A percentile compares a stretch with the other conserved stretches of the same genome.
Conservation (phyloP, 2,329 filamentous ascomycete species). For the Helicocarpus griseus region DNA sequence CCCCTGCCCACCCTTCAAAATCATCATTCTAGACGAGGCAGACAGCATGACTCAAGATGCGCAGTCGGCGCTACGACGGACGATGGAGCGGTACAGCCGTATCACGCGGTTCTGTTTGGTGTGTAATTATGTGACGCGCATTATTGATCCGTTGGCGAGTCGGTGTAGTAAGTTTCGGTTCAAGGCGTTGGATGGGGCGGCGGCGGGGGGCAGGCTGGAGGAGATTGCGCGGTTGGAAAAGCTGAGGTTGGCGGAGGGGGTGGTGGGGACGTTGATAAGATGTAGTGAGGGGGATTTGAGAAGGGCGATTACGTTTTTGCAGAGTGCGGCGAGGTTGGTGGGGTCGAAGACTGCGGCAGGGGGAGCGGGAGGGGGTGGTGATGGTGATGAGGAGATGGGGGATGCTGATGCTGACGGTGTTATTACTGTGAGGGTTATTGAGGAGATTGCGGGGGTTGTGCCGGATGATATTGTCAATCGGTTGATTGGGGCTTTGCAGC, state of each 20-base stretch:
- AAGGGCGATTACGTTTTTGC: constrained; percentile 91
- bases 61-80: constrained; percentile 80
- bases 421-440: constrained; percentile 69
- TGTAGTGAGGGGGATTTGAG: constrained; percentile 90
- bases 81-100: constrained; percentile 96
- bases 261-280: constrained; percentile 70
- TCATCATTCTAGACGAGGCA: constrained; percentile 95
- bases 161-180: constrained; percentile 96
- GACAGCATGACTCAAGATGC: constrained; percentile 99
- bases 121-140: constrained; percentile 96
- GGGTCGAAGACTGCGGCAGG: constrained; percentile 46
- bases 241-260: constrained; percentile 66
- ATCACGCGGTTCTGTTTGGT: constrained; percentile 96
- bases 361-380: constrained; percentile 37
- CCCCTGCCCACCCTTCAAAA: constrained; percentile 96
- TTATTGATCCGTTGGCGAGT: constrained; percentile 90
- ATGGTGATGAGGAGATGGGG: constrained; percentile 51
- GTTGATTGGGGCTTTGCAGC: constrained; percentile 67
- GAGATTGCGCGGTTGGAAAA: constrained; percentile 75
- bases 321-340: constrained; percentile 83
- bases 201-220: constrained; percentile 67
- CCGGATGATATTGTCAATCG: constrained; percentile 62
- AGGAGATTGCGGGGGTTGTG: constrained; percentile 95
- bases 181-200: constrained; percentile 84
- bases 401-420: constrained; percentile 36